These are phyloP conservation scores for Rhodotorula diobovata DNA, from an alignment of 768 basidiomycete species.

Conservation along the genomic window DNA sequence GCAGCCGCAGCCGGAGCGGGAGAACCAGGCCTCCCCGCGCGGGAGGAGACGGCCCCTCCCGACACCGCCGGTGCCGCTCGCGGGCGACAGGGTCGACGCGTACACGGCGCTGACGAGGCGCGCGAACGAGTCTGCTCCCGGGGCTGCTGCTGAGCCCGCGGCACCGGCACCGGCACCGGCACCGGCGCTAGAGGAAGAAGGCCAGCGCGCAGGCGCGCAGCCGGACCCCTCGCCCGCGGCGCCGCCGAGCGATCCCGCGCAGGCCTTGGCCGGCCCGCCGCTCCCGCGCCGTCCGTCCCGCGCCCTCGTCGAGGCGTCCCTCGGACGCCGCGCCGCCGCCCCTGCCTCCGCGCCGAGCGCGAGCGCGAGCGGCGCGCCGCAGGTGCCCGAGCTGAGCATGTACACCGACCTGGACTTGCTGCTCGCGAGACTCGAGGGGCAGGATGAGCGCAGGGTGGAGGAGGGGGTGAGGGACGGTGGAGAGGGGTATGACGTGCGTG, in stretches of 20 bases:
- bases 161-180: too few species aligned
- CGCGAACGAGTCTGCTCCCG: background rate
- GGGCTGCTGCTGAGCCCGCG: too few species aligned
- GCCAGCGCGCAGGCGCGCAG: background rate
- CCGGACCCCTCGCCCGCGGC: background rate
- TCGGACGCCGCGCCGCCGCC: background rate
- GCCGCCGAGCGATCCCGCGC: background rate
- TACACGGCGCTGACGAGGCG: conserved; percentile 25
- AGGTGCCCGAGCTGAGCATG: conserved; percentile 2
- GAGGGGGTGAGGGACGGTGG: background rate
- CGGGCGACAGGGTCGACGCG: conserved; percentile 16
- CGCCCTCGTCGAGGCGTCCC: background rate
- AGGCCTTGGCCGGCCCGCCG: conserved; percentile 10
- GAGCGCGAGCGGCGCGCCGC: background rate
- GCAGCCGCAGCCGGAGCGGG: background rate
- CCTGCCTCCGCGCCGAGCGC: background rate
- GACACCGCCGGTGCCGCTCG: conserved; percentile 5
- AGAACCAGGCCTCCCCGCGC: background rate
- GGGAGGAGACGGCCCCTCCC: conserved; percentile 10
- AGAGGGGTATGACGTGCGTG: conserved; percentile 29
- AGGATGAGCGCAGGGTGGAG: background rate
- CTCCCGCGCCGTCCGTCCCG: conserved; percentile 9
- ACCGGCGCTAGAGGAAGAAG: background rate
- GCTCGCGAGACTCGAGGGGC: conserved; percentile 26
- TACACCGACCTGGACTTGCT: conserved; percentile 38